Conservation (phyloP, 2,329 filamentous ascomycete species). For the Fusarium duplospermum region DNA sequence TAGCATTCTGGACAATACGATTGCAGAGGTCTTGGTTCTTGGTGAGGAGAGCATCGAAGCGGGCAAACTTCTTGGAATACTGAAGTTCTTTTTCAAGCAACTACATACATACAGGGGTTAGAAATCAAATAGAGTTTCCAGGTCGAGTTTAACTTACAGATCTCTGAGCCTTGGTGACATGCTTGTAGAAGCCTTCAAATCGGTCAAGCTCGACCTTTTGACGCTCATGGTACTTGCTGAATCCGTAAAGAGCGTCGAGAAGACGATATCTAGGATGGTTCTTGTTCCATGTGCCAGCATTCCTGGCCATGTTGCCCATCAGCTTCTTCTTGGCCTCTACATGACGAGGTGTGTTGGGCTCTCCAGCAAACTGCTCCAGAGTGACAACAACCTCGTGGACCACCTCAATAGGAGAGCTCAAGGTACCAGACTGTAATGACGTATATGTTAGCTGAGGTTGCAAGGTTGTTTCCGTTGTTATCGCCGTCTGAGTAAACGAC, state of each 20-base stretch:
- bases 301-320: conserved; percentile 44
- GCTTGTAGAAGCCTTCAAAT: conserved; percentile 51
- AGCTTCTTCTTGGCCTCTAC: conserved; percentile 47
- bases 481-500: background rate
- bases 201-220: conserved; percentile 53
- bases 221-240: conserved; percentile 48
- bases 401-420: conserved; percentile 34
- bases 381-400: conserved; percentile 45
- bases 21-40: conserved; percentile 60
- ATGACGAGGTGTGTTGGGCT: conserved; percentile 43
- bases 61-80: conserved; percentile 66
- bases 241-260: conserved; percentile 54
- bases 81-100: conserved; percentile 66
- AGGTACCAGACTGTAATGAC: conserved; percentile 15
- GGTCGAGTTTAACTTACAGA: conserved; percentile 7
- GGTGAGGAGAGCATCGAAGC: conserved; percentile 55
- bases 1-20: conserved; percentile 57
- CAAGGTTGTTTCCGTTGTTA: background rate
- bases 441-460: conserved; percentile 12
- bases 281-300: conserved; percentile 47
- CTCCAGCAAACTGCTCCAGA: conserved; percentile 37
- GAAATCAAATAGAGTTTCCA: background rate
- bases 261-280: conserved; percentile 55
- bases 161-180: conserved; percentile 51
- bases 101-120: conserved; percentile 36